Base-by-base conservation (phyloP, 495 filamentous ascomycete species). In the Parachaetomium inaequale region DNA sequence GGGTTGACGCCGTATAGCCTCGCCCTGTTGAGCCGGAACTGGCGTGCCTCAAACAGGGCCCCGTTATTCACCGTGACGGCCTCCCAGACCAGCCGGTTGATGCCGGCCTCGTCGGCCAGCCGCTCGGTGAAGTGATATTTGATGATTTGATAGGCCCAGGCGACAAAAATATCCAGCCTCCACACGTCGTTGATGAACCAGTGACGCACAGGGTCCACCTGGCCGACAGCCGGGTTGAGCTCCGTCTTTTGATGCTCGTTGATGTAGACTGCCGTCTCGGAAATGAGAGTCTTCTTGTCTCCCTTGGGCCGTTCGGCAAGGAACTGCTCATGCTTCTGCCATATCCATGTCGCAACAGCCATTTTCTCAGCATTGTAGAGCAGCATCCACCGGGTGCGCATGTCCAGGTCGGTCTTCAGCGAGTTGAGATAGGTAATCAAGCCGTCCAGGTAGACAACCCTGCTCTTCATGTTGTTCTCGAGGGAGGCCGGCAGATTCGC, bases 311-410 rank as follows among this genome's bases (percentile, higher is more conserved):
- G 71, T 36, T 75, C 70, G 19, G 75, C 76, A 12, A 83, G 73
- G 53, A 81, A 82, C 7, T 80, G 67, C 63, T 94, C 87, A 67
- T 94, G 88, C 32, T 81, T 74, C 59, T 85, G 84, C 92, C 93
- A 98, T 62, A 98, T 81, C 38, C 84, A 81, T 47, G 82, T 82
- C n/a, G 92, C 93, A 34, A 92, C 89, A 42, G 87, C 86, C 66
- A 96, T 83, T 71, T 92, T 96, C 70, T 98, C 94, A 0, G 92
- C 93, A 66, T 89, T 85, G 82, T 87, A 90, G n/a, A 98, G 79
- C 6, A 98, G 72, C 61, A 86, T 80, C 93, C 92, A 98, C 67
- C 83, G 84, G 6, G 84, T 84, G 21, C 72, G 74, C 26, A 81
- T 80, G 51, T 88, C 84, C 15, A 97, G 65, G 29, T 75, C 69